A percentile compares a stretch with the other conserved stretches of the same genome.
These are phyloP conservation scores for Elongisporangium senticosum DNA, from an alignment of 352 stramenopile genomes.

Conservation along the genomic window DNA sequence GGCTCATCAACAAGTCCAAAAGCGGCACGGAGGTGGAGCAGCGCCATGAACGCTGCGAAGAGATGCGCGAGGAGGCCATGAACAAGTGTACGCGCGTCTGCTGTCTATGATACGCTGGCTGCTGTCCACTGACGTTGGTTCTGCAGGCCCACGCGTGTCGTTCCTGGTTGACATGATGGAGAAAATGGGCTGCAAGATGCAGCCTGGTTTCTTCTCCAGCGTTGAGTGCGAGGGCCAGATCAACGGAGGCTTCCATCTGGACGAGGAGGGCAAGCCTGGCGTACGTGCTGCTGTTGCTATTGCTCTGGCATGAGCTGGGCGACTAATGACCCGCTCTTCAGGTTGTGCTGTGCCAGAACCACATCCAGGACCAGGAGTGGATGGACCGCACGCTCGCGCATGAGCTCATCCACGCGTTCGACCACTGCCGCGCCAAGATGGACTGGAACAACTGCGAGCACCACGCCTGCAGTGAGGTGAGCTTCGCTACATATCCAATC, in stretches of 20 bases:
- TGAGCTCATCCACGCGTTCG: conserved; percentile 92
- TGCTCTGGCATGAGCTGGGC: not conserved
- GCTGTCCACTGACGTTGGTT: conserved; percentile 3
- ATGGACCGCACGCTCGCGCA: conserved; percentile 91
- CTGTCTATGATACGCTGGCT: not conserved
- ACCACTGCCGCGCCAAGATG: conserved; percentile 91
- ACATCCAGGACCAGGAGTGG: conserved; percentile 87
- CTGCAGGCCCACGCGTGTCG: conserved; percentile 61
- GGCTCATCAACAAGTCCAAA: conserved; percentile 36
- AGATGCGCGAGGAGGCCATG: conserved; percentile 65
- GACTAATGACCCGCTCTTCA: conserved; percentile 12
- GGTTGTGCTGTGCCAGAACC: conserved; percentile 88
- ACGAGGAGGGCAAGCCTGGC: conserved; percentile 64
- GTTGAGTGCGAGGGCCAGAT: conserved; percentile 81
- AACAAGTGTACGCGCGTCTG: conserved; percentile 49
- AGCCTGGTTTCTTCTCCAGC: conserved; percentile 69
- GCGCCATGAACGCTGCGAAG: conserved; percentile 46
- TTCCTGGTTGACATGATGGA: conserved; percentile 84
- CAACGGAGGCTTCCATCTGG: conserved; percentile 82
- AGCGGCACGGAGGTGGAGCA: conserved; percentile 28
- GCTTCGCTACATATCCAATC: not conserved
- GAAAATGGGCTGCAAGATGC: conserved; percentile 80
- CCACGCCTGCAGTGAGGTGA: conserved; percentile 89
- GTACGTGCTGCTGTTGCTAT: conserved; percentile 17
- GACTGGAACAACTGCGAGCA: conserved; percentile 92